Percentiles rank a stretch among this genome's conserved stretches.
Evolutionary conservation across 2,329 filamentous ascomycete species (phyloP).

Genomic region (Acrocalymma vagum): DNA sequence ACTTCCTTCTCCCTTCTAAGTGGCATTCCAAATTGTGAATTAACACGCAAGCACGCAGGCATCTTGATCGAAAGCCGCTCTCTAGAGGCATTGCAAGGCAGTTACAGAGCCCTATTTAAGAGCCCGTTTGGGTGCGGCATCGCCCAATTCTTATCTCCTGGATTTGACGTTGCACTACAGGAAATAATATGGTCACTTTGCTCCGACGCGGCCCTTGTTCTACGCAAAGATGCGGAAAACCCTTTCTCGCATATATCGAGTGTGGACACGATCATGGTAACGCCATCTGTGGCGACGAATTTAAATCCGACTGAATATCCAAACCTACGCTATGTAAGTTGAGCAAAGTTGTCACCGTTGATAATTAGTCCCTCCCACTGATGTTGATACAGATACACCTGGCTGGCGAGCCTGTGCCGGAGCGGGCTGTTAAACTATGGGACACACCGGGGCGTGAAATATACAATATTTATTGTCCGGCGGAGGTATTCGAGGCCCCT

Average conservation of each 20-base stretch:
- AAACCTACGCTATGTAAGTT: conserved; percentile 27
- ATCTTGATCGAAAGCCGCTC: conserved; percentile 50
- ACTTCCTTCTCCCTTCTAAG: conserved; percentile 43
- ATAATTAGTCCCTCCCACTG: too few species aligned
- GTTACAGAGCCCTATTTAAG: too few species aligned
- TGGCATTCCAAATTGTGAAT: conserved; percentile 51
- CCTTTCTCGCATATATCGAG: conserved; percentile 40
- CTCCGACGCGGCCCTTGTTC: conserved; percentile 51
- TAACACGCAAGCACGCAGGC: conserved; percentile 33
- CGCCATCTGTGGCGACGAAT: conserved; percentile 47
- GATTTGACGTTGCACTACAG: conserved; percentile 56
- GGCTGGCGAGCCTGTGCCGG: conserved; percentile 49
- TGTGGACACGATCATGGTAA: conserved; percentile 46
- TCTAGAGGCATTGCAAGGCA: conserved; percentile 45
- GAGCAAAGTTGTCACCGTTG: too few species aligned
- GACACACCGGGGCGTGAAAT: too few species aligned
- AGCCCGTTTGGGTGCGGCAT: conserved; percentile 45
- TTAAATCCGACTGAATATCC: conserved; percentile 45
- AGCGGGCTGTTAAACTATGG: conserved; percentile 46
- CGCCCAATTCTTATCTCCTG: conserved; percentile 53
- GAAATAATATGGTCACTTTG: conserved; percentile 52
- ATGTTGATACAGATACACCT: conserved; percentile 47
- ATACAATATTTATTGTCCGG: conserved; percentile 58
- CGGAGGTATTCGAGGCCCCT: too few species aligned
- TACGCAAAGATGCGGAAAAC: conserved; percentile 25